Evolutionary conservation across 2,329 filamentous ascomycete genomes (phyloP).

Genomic region (Fusarium incarnatum): DNA sequence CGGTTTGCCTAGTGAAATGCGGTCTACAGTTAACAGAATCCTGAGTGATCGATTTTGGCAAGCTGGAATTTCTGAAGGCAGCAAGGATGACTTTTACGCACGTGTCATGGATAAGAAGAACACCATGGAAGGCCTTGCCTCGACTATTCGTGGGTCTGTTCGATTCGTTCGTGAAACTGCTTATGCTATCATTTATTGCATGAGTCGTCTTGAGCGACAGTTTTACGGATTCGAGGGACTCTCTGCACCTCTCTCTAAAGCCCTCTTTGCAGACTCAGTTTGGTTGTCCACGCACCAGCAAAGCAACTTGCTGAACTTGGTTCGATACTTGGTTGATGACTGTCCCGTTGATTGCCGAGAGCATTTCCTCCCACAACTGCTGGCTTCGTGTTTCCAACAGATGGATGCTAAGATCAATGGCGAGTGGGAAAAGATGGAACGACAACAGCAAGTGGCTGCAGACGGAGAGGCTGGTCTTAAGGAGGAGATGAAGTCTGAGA

Average conservation of each 20-base stretch:
- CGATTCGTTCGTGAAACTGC: constrained; percentile 91
- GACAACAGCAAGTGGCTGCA: constrained; percentile 69
- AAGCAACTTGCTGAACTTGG: constrained; percentile 90
- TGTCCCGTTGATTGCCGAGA: constrained; percentile 83
- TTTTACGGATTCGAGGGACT: constrained; percentile 94
- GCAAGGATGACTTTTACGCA: constrained; percentile 95
- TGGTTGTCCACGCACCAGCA: constrained; percentile 92
- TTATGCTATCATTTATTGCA: constrained; percentile 93
- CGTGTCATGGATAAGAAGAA: constrained; percentile 88
- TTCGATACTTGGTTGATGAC: constrained; percentile 89
- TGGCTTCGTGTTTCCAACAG: constrained; percentile 84
- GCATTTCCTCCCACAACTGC: constrained; percentile 85
- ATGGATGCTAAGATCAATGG: constrained; percentile 87
- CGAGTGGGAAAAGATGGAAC: constrained; percentile 85
- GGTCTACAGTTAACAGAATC: constrained; percentile 80
- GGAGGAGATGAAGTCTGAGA: constrained; percentile 98
- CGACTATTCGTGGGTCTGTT: constrained; percentile 88
- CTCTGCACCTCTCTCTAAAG: constrained; percentile 82
- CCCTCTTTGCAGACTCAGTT: constrained; percentile 84
- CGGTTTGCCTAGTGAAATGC: constrained; percentile 79
- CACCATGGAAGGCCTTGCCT: constrained; percentile 93
- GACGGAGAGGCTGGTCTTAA: constrained; percentile 81
- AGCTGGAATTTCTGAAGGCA: constrained; percentile 94
- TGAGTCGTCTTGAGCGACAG: constrained; percentile 85
- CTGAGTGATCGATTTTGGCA: constrained; percentile 98